Conservation (phyloP, 2,329 filamentous ascomycete species). For the Leptographium lundbergii region DNA sequence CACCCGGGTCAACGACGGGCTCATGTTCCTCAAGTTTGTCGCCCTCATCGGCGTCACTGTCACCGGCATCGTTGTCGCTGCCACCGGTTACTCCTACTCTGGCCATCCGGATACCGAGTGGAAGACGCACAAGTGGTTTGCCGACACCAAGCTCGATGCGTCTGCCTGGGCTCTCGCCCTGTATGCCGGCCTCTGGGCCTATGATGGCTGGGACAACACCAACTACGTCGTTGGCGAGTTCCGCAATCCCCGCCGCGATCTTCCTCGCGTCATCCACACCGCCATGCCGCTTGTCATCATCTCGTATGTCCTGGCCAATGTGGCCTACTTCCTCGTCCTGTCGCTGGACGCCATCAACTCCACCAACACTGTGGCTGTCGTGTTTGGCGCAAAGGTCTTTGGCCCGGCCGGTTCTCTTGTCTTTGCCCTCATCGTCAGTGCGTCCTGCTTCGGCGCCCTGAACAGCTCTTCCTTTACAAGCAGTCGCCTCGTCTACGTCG, state of each 20-base stretch:
- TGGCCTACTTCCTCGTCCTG: slow-evolving; percentile 89
- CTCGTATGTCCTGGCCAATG: slow-evolving; percentile 79
- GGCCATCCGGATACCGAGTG: slow-evolving; percentile 70
- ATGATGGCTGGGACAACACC: slow-evolving; percentile 98
- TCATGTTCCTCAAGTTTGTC: slow-evolving; percentile 96
- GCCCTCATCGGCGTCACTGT: slow-evolving; percentile 78
- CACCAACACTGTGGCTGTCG: slow-evolving; percentile 89
- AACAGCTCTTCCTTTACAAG: slow-evolving; percentile 93
- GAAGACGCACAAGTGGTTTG: slow-evolving; percentile 82
- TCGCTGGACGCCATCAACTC: slow-evolving; percentile 68
- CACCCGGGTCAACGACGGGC: slow-evolving; percentile 74
- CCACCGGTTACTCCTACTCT: slow-evolving; percentile 68
- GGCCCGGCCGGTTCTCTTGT: slow-evolving; percentile 70
- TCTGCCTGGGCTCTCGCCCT: slow-evolving; percentile 88
- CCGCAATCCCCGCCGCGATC: slow-evolving; percentile 76
- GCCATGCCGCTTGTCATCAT: slow-evolving; percentile 90
- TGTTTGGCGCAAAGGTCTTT: slow-evolving; percentile 84
- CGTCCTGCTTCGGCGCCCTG: slow-evolving; percentile 85
- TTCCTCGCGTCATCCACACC: slow-evolving; percentile 90
- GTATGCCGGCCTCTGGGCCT: slow-evolving; percentile 94
- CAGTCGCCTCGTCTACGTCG: slow-evolving; percentile 82
- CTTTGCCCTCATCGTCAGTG: slow-evolving; percentile 78
- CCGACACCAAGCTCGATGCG: slow-evolving; percentile 64
- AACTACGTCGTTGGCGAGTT: slow-evolving; percentile 98
- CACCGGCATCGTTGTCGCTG: slow-evolving; percentile 77